Conservation (phyloP, 306 rosid genomes). For the Prunus davidiana region DNA sequence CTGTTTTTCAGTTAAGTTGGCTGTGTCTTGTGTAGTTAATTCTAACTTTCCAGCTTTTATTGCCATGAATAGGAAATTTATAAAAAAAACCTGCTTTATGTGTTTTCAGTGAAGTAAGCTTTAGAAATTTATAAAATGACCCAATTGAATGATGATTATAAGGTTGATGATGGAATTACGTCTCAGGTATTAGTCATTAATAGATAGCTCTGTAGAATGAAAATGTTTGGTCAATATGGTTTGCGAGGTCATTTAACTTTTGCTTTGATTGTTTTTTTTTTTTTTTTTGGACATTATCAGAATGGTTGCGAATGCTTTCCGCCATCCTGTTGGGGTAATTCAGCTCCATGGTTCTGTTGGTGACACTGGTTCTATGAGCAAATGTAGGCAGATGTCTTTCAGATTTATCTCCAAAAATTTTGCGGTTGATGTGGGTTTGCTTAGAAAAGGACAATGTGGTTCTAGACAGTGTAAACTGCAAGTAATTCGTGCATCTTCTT, state of each 20-base stretch:
- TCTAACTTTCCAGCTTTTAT: not conserved
- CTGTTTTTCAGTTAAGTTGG: not conserved
- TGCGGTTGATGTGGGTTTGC: slow-evolving; percentile 12
- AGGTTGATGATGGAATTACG: not conserved
- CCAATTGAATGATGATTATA: not conserved
- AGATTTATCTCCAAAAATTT: slow-evolving; percentile 33
- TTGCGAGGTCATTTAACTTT: not conserved
- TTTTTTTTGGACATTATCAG: slow-evolving; percentile 25
- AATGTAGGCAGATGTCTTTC: slow-evolving; percentile 3
- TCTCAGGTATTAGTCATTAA: not conserved
- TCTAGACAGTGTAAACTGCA: slow-evolving; percentile 12
- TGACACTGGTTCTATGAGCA: slow-evolving; percentile 17
- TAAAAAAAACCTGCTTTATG: not conserved
- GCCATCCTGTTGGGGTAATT: slow-evolving; percentile 28
- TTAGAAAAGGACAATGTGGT: not conserved
- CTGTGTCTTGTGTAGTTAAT: not conserved
- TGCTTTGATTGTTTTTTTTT: not conserved
- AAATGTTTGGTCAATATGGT: not conserved
- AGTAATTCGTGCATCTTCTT: slow-evolving; percentile 22
- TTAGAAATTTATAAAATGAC: not conserved
- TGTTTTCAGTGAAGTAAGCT: not conserved
- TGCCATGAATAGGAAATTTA: not conserved
- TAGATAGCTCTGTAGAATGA: not conserved
- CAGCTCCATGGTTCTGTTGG: slow-evolving; percentile 18
- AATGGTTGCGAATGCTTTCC: slow-evolving; percentile 33